Base-by-base conservation (phyloP, 164 flowering plant species). In the Magnolia sinica region DNA sequence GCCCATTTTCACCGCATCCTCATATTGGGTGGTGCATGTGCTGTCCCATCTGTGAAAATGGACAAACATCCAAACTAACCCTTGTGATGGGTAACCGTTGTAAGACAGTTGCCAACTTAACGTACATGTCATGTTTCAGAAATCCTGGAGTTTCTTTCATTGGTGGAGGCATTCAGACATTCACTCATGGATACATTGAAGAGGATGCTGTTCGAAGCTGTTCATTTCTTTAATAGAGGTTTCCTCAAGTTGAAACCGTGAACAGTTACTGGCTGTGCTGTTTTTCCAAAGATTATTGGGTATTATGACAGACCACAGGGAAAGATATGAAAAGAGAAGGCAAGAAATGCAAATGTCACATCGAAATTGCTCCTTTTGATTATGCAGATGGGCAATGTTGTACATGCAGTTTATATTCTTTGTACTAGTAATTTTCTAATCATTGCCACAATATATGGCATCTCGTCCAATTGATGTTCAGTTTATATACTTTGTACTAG, bases 101-200 rank as follows among this genome's bases (percentile, higher is more conserved):
- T 9, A 29, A 49, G 51, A 22, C 10, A n/a, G 9, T 18, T 49
- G 52, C 68, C 19, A 20, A 70, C 73, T 14, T 7, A 27, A 27
- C 64, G 19, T 49, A 9, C 29, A 16, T 67, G 5, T 24, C 20
- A 23, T 67, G 64, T 74, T 76, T 58, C 84, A 82, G 86, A 72
- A 31, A n/a, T 73, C 45, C 27, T 78, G 68, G 81, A 84, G 77
- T 73, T 84, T 22, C 74, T 75, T 63, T 84, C 78, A 52, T 45
- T 66, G 73, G 72, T 80, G 27, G 76, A 70, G 27, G 78, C 58
- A 73, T 45, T 76, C 68, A 24, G 69, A 22, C 79, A 27, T 64
- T 49, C 67, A 20, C 19, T 81, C 20, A 8, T 64, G 51, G 68
- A 66, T 22, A 77, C 64, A 64, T 69, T 79, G 19, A 83, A 73